A percentile compares a stretch with the other conserved stretches of the same genome.
Conservation (phyloP, 306 rosid species). For the Rosa persica region DNA sequence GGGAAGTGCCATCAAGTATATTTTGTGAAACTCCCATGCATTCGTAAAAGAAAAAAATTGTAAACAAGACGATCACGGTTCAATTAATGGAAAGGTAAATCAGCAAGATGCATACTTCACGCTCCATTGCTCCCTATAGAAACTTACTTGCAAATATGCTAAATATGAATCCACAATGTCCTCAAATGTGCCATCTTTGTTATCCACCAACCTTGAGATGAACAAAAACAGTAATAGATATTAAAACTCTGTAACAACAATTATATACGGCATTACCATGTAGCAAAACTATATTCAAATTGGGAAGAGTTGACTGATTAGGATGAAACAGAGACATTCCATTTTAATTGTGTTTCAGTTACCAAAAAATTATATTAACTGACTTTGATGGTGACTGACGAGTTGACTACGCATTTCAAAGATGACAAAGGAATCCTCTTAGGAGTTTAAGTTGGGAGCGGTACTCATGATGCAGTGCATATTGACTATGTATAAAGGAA, state of each 20-base stretch:
- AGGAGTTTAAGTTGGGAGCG: background rate
- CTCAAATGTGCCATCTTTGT: conserved; percentile 58
- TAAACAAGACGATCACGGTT: conserved; percentile 4
- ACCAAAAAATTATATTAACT: background rate
- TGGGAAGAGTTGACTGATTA: background rate
- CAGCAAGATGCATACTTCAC: background rate
- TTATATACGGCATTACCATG: conserved; percentile 3
- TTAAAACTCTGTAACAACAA: background rate
- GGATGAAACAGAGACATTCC: background rate
- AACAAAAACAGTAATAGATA: conserved; percentile 22
- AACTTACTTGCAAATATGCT: conserved; percentile 93
- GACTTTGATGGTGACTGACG: background rate
- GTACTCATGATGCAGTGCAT: background rate
- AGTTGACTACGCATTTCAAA: background rate
- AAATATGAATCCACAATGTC: conserved; percentile 88
- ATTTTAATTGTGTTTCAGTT: background rate
- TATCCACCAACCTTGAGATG: conserved; percentile 50
- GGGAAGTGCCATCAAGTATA: background rate
- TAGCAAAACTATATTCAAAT: background rate
- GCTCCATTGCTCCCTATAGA: conserved; percentile 1
- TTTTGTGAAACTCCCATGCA: conserved; percentile 3
- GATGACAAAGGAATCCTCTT: background rate
- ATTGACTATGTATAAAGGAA: background rate
- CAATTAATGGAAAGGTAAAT: conserved; percentile 15
- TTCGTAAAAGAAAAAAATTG: background rate